phyloP scores from a whole-genome alignment of 768 basidiomycete genomes.

The Harrya chromipes region DNA sequence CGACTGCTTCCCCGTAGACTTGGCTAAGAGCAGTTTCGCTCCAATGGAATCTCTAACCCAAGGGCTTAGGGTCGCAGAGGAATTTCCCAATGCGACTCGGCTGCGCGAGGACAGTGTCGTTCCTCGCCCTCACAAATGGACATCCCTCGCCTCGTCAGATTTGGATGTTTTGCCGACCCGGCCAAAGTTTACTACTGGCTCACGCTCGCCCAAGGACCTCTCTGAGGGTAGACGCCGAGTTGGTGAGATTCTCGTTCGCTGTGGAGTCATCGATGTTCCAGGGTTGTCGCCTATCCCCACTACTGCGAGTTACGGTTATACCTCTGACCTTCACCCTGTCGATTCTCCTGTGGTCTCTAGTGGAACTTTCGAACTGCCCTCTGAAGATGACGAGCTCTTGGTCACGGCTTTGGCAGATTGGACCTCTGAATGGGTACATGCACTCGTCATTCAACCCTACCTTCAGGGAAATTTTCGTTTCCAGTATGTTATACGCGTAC shows the following conservation, averaged over 20 bases:
- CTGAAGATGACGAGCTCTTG: slow-evolving; percentile 5
- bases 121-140: background rate
- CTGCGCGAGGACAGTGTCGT: background rate
- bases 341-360: background rate
- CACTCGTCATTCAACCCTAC: slow-evolving; percentile 23
- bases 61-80: background rate
- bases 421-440: slow-evolving; percentile 26
- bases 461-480: slow-evolving; percentile 14
- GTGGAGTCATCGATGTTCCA: slow-evolving; percentile 14
- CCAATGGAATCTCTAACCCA: slow-evolving; percentile 6
- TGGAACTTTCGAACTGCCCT: background rate
- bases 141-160: slow-evolving; percentile 3
- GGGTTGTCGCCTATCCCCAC: background rate
- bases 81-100: background rate
- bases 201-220: slow-evolving; percentile 4
- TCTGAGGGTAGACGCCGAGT: slow-evolving; percentile 17
- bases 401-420: slow-evolving; percentile 20
- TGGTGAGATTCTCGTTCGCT: slow-evolving; percentile 20
- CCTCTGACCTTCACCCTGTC: background rate
- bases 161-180: background rate
- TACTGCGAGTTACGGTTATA: background rate
- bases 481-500: slow-evolving; percentile 16
- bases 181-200: background rate
- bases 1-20: background rate
- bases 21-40: background rate